Conservation (phyloP, 257 asterid genomes). For the Scutellaria baicalensis region DNA sequence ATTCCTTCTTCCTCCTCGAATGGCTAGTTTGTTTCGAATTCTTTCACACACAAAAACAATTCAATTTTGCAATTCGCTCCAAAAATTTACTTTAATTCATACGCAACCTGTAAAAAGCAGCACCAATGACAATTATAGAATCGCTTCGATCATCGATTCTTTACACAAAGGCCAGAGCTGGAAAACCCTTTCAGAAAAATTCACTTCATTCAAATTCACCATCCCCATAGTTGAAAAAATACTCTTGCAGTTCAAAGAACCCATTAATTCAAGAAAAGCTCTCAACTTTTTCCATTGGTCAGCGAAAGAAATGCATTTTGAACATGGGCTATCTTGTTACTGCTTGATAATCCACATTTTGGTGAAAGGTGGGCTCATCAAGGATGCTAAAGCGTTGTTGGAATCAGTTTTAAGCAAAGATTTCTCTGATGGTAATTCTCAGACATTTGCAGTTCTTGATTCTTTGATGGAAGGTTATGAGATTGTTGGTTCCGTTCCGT, state of each 20-base stretch:
- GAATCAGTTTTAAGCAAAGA: constrained; percentile 39
- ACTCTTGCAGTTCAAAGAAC: constrained; percentile 60
- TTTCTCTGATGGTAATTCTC: constrained; percentile 8
- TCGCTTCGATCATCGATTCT: constrained; percentile 39
- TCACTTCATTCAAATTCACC: constrained; percentile 36
- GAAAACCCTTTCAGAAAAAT: constrained; percentile 40
- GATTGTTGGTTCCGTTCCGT: constrained; percentile 47
- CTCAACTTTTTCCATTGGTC: constrained; percentile 79
- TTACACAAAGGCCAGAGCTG: constrained; percentile 41
- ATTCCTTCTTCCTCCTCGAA: neutral
- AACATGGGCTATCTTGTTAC: constrained; percentile 45
- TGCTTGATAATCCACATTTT: constrained; percentile 66
- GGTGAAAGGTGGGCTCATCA: constrained; percentile 60
- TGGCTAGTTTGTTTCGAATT: constrained; percentile 17
- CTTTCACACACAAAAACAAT: constrained; percentile 4
- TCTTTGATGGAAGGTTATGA: constrained; percentile 43
- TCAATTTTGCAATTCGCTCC: neutral
- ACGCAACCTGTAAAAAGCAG: constrained; percentile 2
- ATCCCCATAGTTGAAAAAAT: constrained; percentile 28
- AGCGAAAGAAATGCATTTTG: constrained; percentile 24
- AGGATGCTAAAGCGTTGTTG: constrained; percentile 62
- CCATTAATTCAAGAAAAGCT: constrained; percentile 54
- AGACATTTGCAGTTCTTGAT: constrained; percentile 34
- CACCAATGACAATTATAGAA: constrained; percentile 3
- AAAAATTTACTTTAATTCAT: constrained; percentile 6